Evolutionary conservation across 1,284 basidiomycete species (phyloP), one percentile per base, ranked within the genome.

Genomic region (Sanghuangporus weigelae): DNA sequence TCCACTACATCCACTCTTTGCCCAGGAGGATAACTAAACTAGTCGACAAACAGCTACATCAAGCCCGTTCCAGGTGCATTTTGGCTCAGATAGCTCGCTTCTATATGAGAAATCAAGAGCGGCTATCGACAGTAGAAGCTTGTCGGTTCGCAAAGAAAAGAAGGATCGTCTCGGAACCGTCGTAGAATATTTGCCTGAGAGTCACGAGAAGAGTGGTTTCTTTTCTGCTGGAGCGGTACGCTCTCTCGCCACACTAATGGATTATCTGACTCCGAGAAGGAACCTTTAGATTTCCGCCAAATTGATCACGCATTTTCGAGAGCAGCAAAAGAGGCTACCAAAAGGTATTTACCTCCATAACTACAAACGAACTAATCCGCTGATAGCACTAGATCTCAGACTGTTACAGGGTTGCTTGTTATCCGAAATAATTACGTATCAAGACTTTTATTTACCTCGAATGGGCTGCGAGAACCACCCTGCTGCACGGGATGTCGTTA

Each of bases 381-480:
- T 60, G 53, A 55, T 59, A 66, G 26, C 4, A 44, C 16, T 67
- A 90, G 86, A 85, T 62, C 72, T 81, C 56, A 78, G 74, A 54
- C 77, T 82, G 61, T 69, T 89, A 10, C 87, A 89, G 71, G 82
- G 85, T 58, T 83, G 87, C 63, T 72, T 94, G 0, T 76, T 93
- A 2, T 82, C 86, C 3, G 74, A 81, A 1, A 76, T 94, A 26
- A 80, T 90, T 0, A 76, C 84, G 1, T 84, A 93, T 67, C 80
- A 84, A 66, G 94, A 97, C 72, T 71, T 96, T 36, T 92, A 90
- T 71, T 72, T 90, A 31, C 81, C 93, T 39, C 81, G 82, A 7
- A 78, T 86, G 51, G 76, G 84, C 10, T 74, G 85, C 62, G 83
- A 85, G 21, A 78, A 79, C 2, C 80, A 82, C 61, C 77, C 77